Percentiles rank a stretch among this genome's conserved stretches.
Conservation (phyloP, 164 flowering plant species). For the Berberis vulgaris region DNA sequence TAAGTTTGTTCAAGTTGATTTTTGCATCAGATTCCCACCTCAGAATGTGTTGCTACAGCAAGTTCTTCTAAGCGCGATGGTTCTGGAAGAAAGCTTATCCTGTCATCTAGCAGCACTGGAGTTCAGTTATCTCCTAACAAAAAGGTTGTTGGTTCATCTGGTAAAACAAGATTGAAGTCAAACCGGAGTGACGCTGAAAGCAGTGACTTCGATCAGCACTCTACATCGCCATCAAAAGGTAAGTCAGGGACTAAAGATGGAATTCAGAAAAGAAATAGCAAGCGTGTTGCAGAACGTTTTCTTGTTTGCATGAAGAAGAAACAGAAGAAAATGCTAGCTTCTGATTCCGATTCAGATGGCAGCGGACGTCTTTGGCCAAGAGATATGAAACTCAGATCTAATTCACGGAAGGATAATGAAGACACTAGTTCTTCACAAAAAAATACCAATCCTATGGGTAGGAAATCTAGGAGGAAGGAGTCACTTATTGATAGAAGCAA, state of each 20-base stretch:
- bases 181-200: slow-evolving; percentile 74
- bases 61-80: slow-evolving; percentile 26
- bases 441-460: slow-evolving; percentile 35
- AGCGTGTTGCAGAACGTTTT: slow-evolving; percentile 71
- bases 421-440: slow-evolving; percentile 42
- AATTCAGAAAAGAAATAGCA: slow-evolving; percentile 50
- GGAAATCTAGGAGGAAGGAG: slow-evolving; percentile 47
- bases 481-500: slow-evolving; percentile 12
- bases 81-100: slow-evolving; percentile 32
- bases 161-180: slow-evolving; percentile 42
- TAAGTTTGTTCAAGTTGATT: neutral
- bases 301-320: slow-evolving; percentile 51
- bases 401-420: slow-evolving; percentile 48
- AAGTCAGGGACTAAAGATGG: slow-evolving; percentile 42
- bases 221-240: slow-evolving; percentile 35
- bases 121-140: slow-evolving; percentile 29
- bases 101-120: slow-evolving; percentile 40
- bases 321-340: slow-evolving; percentile 60
- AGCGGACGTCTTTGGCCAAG: slow-evolving; percentile 36
- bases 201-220: slow-evolving; percentile 56
- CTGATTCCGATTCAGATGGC: slow-evolving; percentile 65
- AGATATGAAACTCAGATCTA: slow-evolving; percentile 52
- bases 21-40: slow-evolving; percentile 40
- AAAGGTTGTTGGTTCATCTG: slow-evolving; percentile 33
- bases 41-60: slow-evolving; percentile 29